These are phyloP conservation scores for Bryum argenteum DNA, from an alignment of 225 moss, liverwort and hornwort genomes.

Conservation along the genomic window DNA sequence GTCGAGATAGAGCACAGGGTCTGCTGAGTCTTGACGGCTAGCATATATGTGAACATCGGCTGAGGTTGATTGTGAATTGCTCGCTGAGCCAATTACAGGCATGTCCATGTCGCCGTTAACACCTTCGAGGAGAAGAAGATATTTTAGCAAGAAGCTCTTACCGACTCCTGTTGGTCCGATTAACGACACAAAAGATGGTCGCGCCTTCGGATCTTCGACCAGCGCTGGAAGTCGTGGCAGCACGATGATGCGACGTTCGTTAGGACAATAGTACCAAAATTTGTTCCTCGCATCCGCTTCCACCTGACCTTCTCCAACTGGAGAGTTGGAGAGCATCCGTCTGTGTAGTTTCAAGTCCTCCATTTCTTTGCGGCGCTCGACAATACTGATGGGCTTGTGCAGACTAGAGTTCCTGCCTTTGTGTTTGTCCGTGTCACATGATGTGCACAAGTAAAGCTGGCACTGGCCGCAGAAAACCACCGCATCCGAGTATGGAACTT, in stretches of 20 bases:
- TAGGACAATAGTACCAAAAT: background rate
- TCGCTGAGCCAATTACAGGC: background rate
- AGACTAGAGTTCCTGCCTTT: background rate
- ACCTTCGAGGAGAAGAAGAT: background rate
- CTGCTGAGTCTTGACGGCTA: background rate
- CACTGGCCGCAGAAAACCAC: background rate
- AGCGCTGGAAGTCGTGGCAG: background rate
- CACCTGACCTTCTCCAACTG: background rate
- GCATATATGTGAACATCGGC: background rate
- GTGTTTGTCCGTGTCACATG: background rate
- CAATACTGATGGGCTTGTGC: background rate
- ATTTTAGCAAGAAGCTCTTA: background rate
- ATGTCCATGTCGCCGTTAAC: background rate
- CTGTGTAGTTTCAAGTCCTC: background rate
- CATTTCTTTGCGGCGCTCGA: background rate
- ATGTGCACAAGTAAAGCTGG: background rate
- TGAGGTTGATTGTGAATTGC: background rate
- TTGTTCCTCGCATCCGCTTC: background rate
- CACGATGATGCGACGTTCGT: background rate
- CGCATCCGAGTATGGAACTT: background rate
- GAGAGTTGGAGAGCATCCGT: background rate
- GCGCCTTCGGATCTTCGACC: background rate
- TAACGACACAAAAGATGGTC: background rate
- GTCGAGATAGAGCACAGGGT: background rate
- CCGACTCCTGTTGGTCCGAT: background rate